Percentiles rank a stretch among this genome's conserved stretches.
These are phyloP conservation scores for Alnus glutinosa DNA, from an alignment of 306 rosid species.

Conservation along the genomic window DNA sequence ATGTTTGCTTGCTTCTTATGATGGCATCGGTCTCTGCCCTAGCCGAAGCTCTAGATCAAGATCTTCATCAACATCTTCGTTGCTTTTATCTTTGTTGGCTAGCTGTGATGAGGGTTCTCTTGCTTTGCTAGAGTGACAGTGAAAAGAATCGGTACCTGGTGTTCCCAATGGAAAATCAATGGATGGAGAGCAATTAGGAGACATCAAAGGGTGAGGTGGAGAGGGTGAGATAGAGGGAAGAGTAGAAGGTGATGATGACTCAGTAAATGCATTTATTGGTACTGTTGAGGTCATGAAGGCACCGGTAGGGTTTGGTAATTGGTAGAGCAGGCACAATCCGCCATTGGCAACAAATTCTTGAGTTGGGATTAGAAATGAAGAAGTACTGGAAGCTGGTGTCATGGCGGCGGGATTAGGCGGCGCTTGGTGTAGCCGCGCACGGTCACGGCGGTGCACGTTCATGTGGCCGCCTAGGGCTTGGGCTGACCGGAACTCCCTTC, in stretches of 20 bases:
- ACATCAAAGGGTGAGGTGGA: constrained; percentile 32
- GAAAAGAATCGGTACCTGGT: constrained; percentile 23
- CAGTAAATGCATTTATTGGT: constrained; percentile 23
- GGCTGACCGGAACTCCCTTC: constrained; percentile 86
- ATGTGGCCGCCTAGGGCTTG: constrained; percentile 98
- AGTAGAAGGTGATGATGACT: constrained; percentile 52
- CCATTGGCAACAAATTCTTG: constrained; percentile 50
- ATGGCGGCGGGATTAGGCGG: constrained; percentile 21
- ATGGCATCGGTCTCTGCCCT: constrained; percentile 60
- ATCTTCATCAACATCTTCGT: constrained; percentile 45
- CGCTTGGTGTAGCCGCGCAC: constrained; percentile 77
- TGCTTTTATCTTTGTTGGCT: neutral
- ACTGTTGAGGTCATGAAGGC: constrained; percentile 2
- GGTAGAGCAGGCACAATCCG: constrained; percentile 70
- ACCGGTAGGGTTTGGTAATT: constrained; percentile 61
- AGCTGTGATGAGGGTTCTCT: constrained; percentile 21
- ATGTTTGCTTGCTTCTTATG: constrained; percentile 32
- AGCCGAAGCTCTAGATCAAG: constrained; percentile 93
- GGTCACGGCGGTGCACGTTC: constrained; percentile 99
- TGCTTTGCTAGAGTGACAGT: constrained; percentile 23
- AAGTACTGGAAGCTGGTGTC: neutral
- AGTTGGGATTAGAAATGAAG: constrained; percentile 56
- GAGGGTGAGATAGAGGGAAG: constrained; percentile 58
- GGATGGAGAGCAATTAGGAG: constrained; percentile 23
- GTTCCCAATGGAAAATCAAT: constrained; percentile 23